Evolutionary conservation across 495 filamentous ascomycete species (phyloP), one percentile per base, ranked within the genome.

Genomic region (Mycothermus thermophilus): DNA sequence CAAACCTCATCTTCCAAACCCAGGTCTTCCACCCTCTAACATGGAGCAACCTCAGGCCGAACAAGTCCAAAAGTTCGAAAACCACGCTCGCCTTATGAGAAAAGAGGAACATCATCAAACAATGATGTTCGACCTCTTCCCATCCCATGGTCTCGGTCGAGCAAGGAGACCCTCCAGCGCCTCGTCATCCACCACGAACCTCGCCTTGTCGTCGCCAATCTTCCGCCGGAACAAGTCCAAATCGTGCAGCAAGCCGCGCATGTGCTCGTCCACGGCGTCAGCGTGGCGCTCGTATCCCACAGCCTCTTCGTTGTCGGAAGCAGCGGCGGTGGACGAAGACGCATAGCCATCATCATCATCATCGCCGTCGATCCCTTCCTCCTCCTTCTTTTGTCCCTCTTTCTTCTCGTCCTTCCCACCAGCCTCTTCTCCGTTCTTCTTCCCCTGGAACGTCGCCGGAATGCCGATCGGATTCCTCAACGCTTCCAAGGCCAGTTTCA

Each of bases 391-490:
- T n/a, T n/a, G n/a, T n/a, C n/a, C 22, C 23, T 30, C 13, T 18
- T 14, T 12, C 17, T 27, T 36, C 16, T 57, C 43, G 14, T 19
- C 40, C 19, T 50, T 54, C 18, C 41, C 24, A 27, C 35, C 22
- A 47, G 53, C 26, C 18, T 27, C 45, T 5, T 31, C 32, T 0
- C 8, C 25, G 12, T 17, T 41, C 28, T 35, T 58, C 50, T 23
- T 70, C 40, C 38, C 53, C 34, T 33, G 46, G 7, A 19, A 32
- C 15, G 46, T 59, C 26, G 43, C 13, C 14, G 34, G 38, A 10
- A 58, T 54, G 4, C 72, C 74, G 39, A 95, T 94, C 0, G 90
- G 88, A 54, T 95, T 93, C 60, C 77, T 83, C 24, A 96, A 46
- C 43, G 77, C 83, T 21, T 92, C 90, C 8, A 94, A 56, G 5